phyloP scores from a whole-genome alignment of 192 early-diverging fungal species.

The Geranomyces michiganensis region DNA sequence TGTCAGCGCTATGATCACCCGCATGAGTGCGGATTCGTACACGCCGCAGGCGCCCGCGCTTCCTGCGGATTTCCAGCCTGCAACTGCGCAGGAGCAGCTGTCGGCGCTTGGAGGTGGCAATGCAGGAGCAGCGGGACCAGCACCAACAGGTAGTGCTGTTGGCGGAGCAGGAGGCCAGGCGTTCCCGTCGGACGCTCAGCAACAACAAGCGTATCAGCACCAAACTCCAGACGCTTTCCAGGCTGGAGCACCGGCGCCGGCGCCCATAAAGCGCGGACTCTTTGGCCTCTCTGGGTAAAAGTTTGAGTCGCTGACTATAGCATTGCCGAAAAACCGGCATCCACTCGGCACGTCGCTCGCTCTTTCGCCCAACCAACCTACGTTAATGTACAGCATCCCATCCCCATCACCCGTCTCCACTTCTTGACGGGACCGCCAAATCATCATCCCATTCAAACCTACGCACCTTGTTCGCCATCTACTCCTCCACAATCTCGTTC shows the following conservation, averaged over 20 bases:
- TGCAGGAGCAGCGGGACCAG: neutral
- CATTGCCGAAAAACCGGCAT: too few species aligned
- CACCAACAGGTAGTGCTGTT: too few species aligned
- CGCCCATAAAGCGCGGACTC: constrained; percentile 21
- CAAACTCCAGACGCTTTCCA: neutral
- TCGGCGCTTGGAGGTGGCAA: constrained; percentile 1
- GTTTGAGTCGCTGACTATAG: too few species aligned
- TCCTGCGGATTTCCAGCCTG: constrained; percentile 29
- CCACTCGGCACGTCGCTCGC: too few species aligned
- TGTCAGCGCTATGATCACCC: constrained; percentile 77
- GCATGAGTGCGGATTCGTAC: constrained; percentile 48
- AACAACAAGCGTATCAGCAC: constrained; percentile 16
- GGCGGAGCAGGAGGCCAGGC: neutral
- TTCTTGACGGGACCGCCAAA: too few species aligned
- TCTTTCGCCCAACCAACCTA: too few species aligned
- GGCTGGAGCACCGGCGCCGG: constrained; percentile 4
- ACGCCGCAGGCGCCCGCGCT: constrained; percentile 35
- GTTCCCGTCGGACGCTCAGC: constrained; percentile 6
- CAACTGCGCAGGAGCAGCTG: constrained; percentile 30
- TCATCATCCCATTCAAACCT: too few species aligned
- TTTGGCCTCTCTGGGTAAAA: constrained; percentile 27
- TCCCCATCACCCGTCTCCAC: too few species aligned
- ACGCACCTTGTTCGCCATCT: too few species aligned
- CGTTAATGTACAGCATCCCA: too few species aligned
- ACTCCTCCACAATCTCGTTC: too few species aligned